phyloP scores from a whole-genome alignment of 1,139 yeast species.

The Geotrichum macrosporum region DNA sequence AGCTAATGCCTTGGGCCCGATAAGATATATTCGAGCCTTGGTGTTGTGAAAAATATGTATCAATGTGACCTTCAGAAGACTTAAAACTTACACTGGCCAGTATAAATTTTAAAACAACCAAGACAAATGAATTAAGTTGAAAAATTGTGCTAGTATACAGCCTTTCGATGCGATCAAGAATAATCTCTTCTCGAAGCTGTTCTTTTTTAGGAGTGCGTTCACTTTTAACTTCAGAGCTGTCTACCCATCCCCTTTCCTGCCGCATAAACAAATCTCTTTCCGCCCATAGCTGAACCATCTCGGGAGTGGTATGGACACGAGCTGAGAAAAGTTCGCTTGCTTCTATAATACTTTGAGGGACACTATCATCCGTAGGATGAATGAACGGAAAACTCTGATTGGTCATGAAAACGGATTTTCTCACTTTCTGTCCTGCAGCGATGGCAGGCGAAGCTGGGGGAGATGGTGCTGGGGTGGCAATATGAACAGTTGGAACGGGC shows the following conservation, averaged over 20 bases:
- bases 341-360: constrained; percentile 75
- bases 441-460: constrained; percentile 63
- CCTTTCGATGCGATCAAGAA: constrained; percentile 55
- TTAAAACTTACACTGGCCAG: constrained; percentile 41
- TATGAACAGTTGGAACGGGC: constrained; percentile 63
- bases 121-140: constrained; percentile 56
- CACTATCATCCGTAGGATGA: constrained; percentile 52
- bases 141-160: constrained; percentile 54
- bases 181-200: constrained; percentile 37
- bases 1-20: constrained; percentile 58
- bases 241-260: constrained; percentile 69
- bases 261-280: constrained; percentile 66
- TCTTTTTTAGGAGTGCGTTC: constrained; percentile 20
- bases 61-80: constrained; percentile 21
- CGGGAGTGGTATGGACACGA: constrained; percentile 61
- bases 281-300: constrained; percentile 63
- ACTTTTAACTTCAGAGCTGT: constrained; percentile 20
- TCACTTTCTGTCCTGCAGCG: constrained; percentile 53
- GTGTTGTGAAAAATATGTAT: constrained; percentile 19
- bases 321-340: constrained; percentile 63
- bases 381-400: constrained; percentile 77
- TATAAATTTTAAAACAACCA: constrained; percentile 60
- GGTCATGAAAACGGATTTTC: constrained; percentile 66
- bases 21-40: constrained; percentile 34
- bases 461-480: constrained; percentile 87